Evolutionary conservation across 169 alveolate species (phyloP), one percentile per base, ranked within the genome.

Genomic region (Theileria sp.): DNA sequence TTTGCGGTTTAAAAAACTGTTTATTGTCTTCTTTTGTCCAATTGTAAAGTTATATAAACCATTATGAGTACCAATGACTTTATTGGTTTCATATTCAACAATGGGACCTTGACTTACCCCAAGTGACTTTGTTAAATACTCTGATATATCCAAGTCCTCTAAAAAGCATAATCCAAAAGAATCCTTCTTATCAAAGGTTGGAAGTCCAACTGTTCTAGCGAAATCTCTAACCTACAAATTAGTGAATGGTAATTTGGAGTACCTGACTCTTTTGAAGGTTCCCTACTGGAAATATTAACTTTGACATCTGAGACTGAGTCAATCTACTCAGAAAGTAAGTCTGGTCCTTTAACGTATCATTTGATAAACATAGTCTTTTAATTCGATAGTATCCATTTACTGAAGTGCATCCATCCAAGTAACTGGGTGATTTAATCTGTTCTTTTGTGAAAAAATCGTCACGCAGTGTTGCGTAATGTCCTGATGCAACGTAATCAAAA

Each of bases 131-230:
- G 44, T 23, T 38, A 91, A 75, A 69, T 81, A 91, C 15, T 61
- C 64, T 8, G 77, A 56, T 73, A 88, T 75, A 50, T 84, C 36
- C 68, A 91, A 80, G 67, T 86, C 79, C 32, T 92, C 93, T 73
- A 91, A 60, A 65, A 91, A 91, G 54, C 94, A 91, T 19, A 91
- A 78, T 21, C 94, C 94, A 44, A 86, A 81, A 15, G 93, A 87
- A 56, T 91, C 94, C 76, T 78, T 80, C 51, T 93, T 89, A 56
- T 50, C 61, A 19, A 80, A 81, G 1, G 93, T 80, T 17, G 88
- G 77, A 30, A 91, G 78, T 8, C 73, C 71, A 30, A 70, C 51
- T 8, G 68, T 64, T 9, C 66, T 74, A 34, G 94, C 94, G 23
- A 86, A 61, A 34, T 56, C 75, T 17, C 94, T 84, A 65, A 91